phyloP scores from a whole-genome alignment of 441 rosid species.

The Cnidoscolus chayamansa region DNA sequence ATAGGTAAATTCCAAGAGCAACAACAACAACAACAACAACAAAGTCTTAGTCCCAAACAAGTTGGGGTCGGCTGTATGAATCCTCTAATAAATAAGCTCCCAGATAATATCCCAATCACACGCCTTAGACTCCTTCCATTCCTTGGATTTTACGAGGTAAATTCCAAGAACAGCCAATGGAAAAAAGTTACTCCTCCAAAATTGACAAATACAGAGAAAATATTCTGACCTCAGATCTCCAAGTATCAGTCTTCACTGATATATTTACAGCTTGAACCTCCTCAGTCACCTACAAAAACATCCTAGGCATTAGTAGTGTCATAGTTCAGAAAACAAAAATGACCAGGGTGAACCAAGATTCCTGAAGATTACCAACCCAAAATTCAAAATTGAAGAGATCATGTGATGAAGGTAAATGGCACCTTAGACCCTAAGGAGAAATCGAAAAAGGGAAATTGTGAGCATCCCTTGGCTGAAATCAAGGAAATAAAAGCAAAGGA shows the following conservation, averaged over 20 bases:
- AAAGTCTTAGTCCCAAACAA: too few relatives aligned
- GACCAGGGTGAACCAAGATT: slow-evolving; percentile 26
- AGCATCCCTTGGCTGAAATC: slow-evolving; percentile 11
- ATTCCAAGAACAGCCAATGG: slow-evolving; percentile 12
- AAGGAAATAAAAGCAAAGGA: slow-evolving; percentile 19
- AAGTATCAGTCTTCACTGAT: slow-evolving; percentile 66
- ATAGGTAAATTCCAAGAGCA: slow-evolving; percentile 19
- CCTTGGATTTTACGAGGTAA: too few relatives aligned
- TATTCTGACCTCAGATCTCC: slow-evolving; percentile 77
- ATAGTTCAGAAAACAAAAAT: slow-evolving; percentile 20
- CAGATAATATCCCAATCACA: too few relatives aligned
- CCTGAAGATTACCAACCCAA: slow-evolving; percentile 94
- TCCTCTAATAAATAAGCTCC: too few relatives aligned
- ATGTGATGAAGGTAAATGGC: slow-evolving; percentile 82
- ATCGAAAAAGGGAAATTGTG: slow-evolving; percentile 17
- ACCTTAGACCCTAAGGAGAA: slow-evolving; percentile 68
- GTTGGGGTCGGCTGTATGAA: too few relatives aligned
- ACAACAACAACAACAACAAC: too few relatives aligned
- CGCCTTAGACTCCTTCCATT: too few relatives aligned
- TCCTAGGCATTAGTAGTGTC: slow-evolving; percentile 19
- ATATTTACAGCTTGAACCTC: slow-evolving; percentile 95
- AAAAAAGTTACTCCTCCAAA: slow-evolving; percentile 11
- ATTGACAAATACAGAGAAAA: slow-evolving; percentile 22
- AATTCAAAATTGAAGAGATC: slow-evolving; percentile 95
- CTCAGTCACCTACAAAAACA: slow-evolving; percentile 63